Evolutionary conservation across 2,329 filamentous ascomycete genomes (phyloP), one percentile per base, ranked within the genome.

Genomic region (Cyclaneusma minus): DNA sequence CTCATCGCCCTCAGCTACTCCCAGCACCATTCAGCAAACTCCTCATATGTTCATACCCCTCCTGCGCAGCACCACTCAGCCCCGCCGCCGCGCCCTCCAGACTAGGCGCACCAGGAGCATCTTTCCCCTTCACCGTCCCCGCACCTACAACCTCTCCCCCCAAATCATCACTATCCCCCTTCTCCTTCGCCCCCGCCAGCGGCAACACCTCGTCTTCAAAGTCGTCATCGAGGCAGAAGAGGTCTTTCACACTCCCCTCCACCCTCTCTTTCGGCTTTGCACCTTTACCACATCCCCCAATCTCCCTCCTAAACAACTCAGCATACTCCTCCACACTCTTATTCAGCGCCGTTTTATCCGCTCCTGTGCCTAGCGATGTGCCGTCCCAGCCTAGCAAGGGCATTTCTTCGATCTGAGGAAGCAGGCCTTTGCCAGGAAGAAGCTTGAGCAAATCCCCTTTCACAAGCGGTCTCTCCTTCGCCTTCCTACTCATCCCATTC

Each of bases 311-410:
- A 43, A 89, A 87, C 9, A 55, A 41, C 1, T 50, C 42, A 4
- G 64, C 55, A 41, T 74, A 83, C 5, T 60, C 52, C 1, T 47
- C 33, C 3, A 69, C 64, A 3, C 50, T 47, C 2, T 47, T 42
- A 6, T 54, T 51, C 3, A 71, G 36, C 1, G 55, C 53, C 4
- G 41, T 44, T 1, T 81, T 81, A 14, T 73, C 60, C 3, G 70
- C 64, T 3, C 50, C 48, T 2, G 46, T 42, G 6, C 54, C 52
- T 3, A 71, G 36, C 1, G 55, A 53, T 4, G 41, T 44, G 1
- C 81, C 81, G 14, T 73, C 60, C 61, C 74, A 79, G 2, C 64
- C 58, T 10, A 91, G 40, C 5, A 78, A 40, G 1, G 78, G 70
- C 25, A 76, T 42, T 28, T 58, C 48, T 17, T 50, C 37, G 21